Percentiles rank a stretch among this genome's conserved stretches.
These are phyloP conservation scores for Sarocladium oryzae DNA, from an alignment of 2,329 filamentous ascomycete genomes.

Conservation along the genomic window DNA sequence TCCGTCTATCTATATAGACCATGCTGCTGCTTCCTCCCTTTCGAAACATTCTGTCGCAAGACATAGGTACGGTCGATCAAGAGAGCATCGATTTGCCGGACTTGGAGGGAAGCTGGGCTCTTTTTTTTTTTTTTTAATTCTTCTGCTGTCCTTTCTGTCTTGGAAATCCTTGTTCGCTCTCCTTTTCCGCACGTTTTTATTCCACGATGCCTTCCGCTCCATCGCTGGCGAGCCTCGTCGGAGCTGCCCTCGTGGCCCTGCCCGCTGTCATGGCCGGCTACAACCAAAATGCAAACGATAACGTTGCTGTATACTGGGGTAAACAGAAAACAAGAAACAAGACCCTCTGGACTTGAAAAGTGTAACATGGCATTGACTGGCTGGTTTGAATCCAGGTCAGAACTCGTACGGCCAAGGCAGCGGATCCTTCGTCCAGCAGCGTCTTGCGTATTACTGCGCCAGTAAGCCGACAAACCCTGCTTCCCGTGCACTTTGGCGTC, in stretches of 20 bases:
- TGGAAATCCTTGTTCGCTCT: neutral
- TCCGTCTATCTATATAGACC: too few species aligned
- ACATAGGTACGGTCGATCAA: too few species aligned
- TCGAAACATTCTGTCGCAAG: too few species aligned
- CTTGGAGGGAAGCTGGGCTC: neutral
- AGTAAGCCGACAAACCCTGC: conserved; percentile 31
- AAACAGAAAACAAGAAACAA: neutral
- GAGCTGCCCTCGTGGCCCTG: neutral
- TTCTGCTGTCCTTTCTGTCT: neutral
- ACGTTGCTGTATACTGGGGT: conserved; percentile 2
- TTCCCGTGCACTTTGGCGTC: neutral
- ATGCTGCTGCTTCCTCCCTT: too few species aligned
- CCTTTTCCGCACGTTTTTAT: too few species aligned
- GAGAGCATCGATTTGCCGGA: too few species aligned
- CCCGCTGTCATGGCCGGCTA: neutral
- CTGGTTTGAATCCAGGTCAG: conserved; percentile 34
- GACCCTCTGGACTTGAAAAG: neutral
- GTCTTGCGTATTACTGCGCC: conserved; percentile 52
- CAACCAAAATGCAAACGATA: neutral
- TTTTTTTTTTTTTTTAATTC: neutral
- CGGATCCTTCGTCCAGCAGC: conserved; percentile 42
- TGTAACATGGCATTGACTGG: neutral
- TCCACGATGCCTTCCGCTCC: neutral
- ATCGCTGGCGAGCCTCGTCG: neutral
- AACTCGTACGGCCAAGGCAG: conserved; percentile 49